Evolutionary conservation across 2,329 filamentous ascomycete species (phyloP), one percentile per base, ranked within the genome.

Genomic region (Colletotrichum nymphaeae): DNA sequence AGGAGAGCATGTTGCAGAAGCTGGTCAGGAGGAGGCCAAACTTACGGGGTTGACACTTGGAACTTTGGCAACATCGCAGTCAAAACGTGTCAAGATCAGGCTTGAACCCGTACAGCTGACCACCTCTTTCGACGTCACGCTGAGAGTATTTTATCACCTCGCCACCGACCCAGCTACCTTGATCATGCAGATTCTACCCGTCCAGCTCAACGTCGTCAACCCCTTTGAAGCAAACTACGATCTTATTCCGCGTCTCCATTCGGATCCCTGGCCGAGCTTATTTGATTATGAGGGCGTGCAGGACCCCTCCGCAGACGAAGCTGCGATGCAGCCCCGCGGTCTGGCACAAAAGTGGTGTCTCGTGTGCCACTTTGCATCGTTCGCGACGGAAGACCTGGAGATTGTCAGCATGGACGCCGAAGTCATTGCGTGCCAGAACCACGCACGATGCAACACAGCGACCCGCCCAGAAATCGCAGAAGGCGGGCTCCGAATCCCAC

Each of bases 171-270:
- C 91, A 0, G 93, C 93, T 63, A 98, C 95, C 1, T 92, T 93
- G 1, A 93, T 98, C 52, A 91, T 92, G 49, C 96, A 97, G 81
- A 90, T 89, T 2, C 84, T 93, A 26, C 87, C 90, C 1, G 88
- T 93, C 52, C 91, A 93, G 66, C 82, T 98, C 5, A 89, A 91
- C 49, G 89, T 98, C 68, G 91, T 94, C 67, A 92, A 91, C 63
- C 95, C 96, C 0, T 98, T 99, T 78, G 95, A 98, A 83, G 94
- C 95, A 19, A 97, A 94, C 78, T 98, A 97, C 81, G 94, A 97
- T 75, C 91, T 98, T 74, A 88, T 92, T 14, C 95, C 97, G 12
- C 90, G 93, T 11, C 86, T 98, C 4, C 93, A 98, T 81, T 82
- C 88, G 0, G 92, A 93, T 62, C 87, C 91, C 2, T 99, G 97